Base-by-base conservation (phyloP, 2,329 filamentous ascomycete genomes). In the Incumbomyces delicatus region DNA sequence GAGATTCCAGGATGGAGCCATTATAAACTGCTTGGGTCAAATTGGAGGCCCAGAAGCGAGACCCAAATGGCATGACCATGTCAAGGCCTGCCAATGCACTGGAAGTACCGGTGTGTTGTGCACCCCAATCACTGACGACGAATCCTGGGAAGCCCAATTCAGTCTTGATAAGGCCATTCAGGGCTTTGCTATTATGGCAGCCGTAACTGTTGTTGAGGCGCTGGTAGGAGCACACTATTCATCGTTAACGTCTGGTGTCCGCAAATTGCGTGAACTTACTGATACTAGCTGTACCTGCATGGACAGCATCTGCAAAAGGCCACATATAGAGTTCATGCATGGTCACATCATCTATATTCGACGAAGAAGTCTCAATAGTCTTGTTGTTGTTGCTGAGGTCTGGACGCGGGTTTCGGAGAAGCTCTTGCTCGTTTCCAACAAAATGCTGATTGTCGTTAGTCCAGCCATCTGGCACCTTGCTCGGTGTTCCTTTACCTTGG, bases 91-190 rank as follows among this genome's bases (percentile, higher is more conserved):
- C 83, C 32, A 79, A 70, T 2, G 85, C 81, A 31, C 74, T 77
- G 20, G 78, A 69, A 4, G 76, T 80, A 52, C 83, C 83, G 2
- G 78, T 71, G 57, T 89, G 83, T 57, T 87, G 83, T 3, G 83
- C 86, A 54, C 76, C 70, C 83, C 85, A 92, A 62, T 94, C 86
- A n/a, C 75, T 79, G 76, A 86, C 80, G 48, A 90, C 75, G 57
- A 87, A 87, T 0, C 85, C 85, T 14, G n/a, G n/a, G 16, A 46
- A 46, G 7, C 86, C 87, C 1, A 94, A 71, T 61, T 94, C 87
- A 50, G 90, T 85, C 59, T 94, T 94, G 39, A 94, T 68, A 10
- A 94, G 73, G 1, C 83, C 83, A 57, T 92, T 94, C 52, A 94
- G 72, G 1, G 92, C 69, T 61, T 89, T 87, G 52, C 81, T 83